Percentiles rank a stretch among this genome's conserved stretches.
These are phyloP conservation scores for Malania oleifera DNA, from an alignment of 164 flowering plant genomes.

Conservation along the genomic window DNA sequence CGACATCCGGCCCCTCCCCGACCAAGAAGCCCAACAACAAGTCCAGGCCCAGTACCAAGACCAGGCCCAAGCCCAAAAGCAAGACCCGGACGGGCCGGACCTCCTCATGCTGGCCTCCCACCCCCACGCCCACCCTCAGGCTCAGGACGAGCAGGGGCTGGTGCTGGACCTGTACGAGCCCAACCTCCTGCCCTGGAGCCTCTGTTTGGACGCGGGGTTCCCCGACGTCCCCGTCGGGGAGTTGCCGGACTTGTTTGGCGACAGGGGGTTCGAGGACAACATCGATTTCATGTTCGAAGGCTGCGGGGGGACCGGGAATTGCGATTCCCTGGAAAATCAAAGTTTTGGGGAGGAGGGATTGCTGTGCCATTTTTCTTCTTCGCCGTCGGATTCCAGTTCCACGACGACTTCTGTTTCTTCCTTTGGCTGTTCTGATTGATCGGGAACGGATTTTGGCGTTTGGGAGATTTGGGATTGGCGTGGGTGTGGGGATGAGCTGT, in stretches of 20 bases:
- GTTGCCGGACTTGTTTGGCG: slow-evolving; percentile 33
- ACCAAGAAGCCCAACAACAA: background rate
- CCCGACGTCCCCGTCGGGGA: slow-evolving; percentile 31
- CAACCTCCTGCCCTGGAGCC: slow-evolving; percentile 25
- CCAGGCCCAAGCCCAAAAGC: background rate
- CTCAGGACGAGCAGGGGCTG: background rate
- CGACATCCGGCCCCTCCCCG: background rate
- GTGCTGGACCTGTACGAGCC: background rate
- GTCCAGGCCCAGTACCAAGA: slow-evolving; percentile 5
- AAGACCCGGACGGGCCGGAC: background rate
- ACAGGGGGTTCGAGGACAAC: slow-evolving; percentile 42
- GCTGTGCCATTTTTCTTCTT: no score
- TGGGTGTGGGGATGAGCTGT: no score
- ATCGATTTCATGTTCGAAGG: slow-evolving; percentile 43
- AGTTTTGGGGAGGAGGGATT: no score
- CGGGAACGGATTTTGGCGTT: no score
- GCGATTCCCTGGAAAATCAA: no score
- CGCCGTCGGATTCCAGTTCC: no score
- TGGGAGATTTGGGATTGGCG: no score
- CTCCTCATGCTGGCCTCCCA: slow-evolving; percentile 4
- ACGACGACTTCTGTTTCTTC: no score
- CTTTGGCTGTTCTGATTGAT: no score
- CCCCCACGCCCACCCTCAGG: background rate
- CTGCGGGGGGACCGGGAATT: slow-evolving; percentile 3
- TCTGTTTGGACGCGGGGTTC: slow-evolving; percentile 27